phyloP scores from a whole-genome alignment of 768 basidiomycete species.

The Baorangia bicolor region DNA sequence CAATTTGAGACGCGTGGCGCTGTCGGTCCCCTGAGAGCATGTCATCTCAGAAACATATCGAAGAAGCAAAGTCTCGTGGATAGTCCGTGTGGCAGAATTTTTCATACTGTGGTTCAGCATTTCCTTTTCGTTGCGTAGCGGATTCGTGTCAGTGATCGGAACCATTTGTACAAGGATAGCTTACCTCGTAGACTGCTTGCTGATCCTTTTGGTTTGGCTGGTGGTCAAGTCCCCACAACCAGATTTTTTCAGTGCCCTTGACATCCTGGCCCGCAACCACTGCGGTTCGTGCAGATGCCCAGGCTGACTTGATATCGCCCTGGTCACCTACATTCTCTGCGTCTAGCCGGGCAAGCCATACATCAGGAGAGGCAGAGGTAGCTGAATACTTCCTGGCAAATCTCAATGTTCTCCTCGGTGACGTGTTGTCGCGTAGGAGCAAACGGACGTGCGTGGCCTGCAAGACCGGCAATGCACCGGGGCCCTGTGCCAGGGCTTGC shows the following conservation, averaged over 20 bases:
- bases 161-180: neutral
- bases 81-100: slow-evolving; percentile 34
- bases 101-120: slow-evolving; percentile 49
- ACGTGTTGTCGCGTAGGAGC: slow-evolving; percentile 24
- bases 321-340: slow-evolving; percentile 37
- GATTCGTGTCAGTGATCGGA: neutral
- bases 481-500: slow-evolving; percentile 32
- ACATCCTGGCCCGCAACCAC: slow-evolving; percentile 28
- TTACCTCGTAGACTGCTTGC: slow-evolving; percentile 36
- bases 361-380: slow-evolving; percentile 35
- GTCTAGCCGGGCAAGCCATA: slow-evolving; percentile 56
- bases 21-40: slow-evolving; percentile 18
- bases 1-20: slow-evolving; percentile 20
- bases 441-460: slow-evolving; percentile 39
- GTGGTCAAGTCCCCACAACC: slow-evolving; percentile 53
- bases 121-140: slow-evolving; percentile 30
- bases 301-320: slow-evolving; percentile 34
- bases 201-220: slow-evolving; percentile 16
- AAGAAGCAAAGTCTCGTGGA: slow-evolving; percentile 50
- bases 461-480: slow-evolving; percentile 27
- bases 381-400: slow-evolving; percentile 49
- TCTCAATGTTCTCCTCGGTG: slow-evolving; percentile 37
- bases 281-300: slow-evolving; percentile 44
- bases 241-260: slow-evolving; percentile 40
- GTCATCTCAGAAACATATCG: slow-evolving; percentile 41